Base-by-base conservation (phyloP, 306 rosid genomes). In the Medicago arabica region DNA sequence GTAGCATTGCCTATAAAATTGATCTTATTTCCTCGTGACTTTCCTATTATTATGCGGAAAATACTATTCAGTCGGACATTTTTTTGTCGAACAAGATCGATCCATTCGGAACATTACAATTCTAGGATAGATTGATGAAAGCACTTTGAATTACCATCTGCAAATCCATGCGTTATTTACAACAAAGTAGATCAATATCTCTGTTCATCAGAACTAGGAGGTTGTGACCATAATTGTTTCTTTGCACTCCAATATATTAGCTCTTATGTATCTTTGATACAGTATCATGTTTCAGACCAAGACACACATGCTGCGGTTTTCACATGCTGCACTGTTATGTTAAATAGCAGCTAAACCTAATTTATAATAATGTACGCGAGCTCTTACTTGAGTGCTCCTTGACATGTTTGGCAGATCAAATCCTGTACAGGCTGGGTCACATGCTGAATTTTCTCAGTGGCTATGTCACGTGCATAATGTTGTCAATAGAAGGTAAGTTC, bases 351-450 rank as follows among this genome's bases (percentile, higher is more conserved):
- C 7, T 34, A 34, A 34, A 34, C 38, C 38, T 34, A 34, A 34
- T 39, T 51, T 68, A 6, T 80, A 17, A 6, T 80, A 17, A 49
- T 44, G 34, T 67, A 12, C 21, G 9, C 8, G 1, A 58, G 46
- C 54, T 36, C 41, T 40, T 36, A 62, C 64, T 43, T 31, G 13
- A 14, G 44, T n/a, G 15, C 78, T 78, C 36, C 17, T 61, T 82
- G 67, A 21, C 68, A 59, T 81, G 58, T 69, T 77, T 76, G 81
- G 75, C 92, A 92, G 97, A 81, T 71, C 87, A 83, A 95, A 95
- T 82, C 98, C 98, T 50, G 97, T 90, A 70, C 87, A 85, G 71
- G 81, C 81, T 16, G 97, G 95, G 77, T 92, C 96, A 41, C 98
- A 95, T 40, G 71, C 84, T 19, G 97, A 92, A 79, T 86, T 90